Evolutionary conservation across 2,329 filamentous ascomycete genomes (phyloP), one percentile per base, ranked within the genome.

Genomic region (Penicillium verrucosum): DNA sequence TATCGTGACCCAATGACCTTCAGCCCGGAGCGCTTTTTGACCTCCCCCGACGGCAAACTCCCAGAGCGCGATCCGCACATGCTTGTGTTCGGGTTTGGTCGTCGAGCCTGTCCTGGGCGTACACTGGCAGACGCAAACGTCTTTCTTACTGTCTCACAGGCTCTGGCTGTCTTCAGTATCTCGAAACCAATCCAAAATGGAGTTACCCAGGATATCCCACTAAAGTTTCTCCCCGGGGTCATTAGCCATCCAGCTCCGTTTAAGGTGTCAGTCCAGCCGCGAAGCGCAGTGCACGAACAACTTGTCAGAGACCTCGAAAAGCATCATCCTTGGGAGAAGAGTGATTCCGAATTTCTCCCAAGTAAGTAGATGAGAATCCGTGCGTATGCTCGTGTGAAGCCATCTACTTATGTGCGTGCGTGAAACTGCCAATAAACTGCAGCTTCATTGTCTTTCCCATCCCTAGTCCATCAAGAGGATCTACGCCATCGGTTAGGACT

Each of bases 11-110:
- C 75, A 0, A 69, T 71, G 61, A 52, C 40, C 0, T 81, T 80
- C 70, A 70, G 73, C 0, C 79, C 79, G 0, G 75, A 78, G 18
- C 72, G 79, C 2, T 78, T 75, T 57, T 56, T 79, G 1, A 61
- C 61, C 1, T 64, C 42, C 11, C 29, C 62, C 0, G 58, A 70
- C 1, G 65, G 57, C 3, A 67, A 69, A n/a, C 44, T 59, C 0
- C 67, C 73, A 0, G 75, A 78, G 55, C 72, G 68, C 11, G 74
- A 77, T 52, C 74, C 75, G 5, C 65, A 69, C 3, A 64, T 65
- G 4, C 50, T 66, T 7, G 57, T 60, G 0, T 67, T 68, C n/a
- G 65, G 66, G 1, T 66, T 64, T 37, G 66, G 65, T 0, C 60
- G 65, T 4, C 51, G 65, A 11, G 45, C 59, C 10, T 68, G 66